Evolutionary conservation across 345 rosid genomes (phyloP).

Genomic region (Eucalyptus urophylla): DNA sequence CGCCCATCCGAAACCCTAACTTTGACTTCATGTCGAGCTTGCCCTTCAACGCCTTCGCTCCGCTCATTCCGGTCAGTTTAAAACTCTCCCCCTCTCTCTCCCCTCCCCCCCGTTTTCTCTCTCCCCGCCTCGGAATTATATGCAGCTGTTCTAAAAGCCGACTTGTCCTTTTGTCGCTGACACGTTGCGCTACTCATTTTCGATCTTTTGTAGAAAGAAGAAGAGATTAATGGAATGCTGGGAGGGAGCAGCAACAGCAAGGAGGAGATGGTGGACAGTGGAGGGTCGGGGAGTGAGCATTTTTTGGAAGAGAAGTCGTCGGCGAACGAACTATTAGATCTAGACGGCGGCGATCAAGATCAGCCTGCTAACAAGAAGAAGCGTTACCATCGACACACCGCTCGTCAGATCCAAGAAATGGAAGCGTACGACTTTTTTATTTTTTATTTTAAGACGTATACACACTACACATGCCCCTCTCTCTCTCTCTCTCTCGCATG

Average conservation of each 20-base stretch:
- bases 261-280: slow-evolving; percentile 67
- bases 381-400: slow-evolving; percentile 89
- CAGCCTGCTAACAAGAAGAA: slow-evolving; percentile 61
- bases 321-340: slow-evolving; percentile 45
- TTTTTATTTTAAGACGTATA: neutral
- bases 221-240: slow-evolving; percentile 41
- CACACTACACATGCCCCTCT: neutral
- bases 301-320: slow-evolving; percentile 45
- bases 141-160: neutral
- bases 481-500: neutral
- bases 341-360: neutral
- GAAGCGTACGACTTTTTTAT: slow-evolving; percentile 52
- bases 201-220: slow-evolving; percentile 29
- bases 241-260: slow-evolving; percentile 25
- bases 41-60: slow-evolving; percentile 52
- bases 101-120: neutral
- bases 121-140: neutral
- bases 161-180: neutral
- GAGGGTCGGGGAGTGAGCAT: slow-evolving; percentile 82
- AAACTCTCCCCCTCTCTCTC: neutral
- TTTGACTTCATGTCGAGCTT: slow-evolving; percentile 42
- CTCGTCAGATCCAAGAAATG: slow-evolving; percentile 94
- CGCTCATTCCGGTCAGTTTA: slow-evolving; percentile 47
- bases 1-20: slow-evolving; percentile 70
- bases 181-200: neutral